These are phyloP conservation scores for Fagopyrum tataricum DNA, from an alignment of 148 eudicot genomes.

Conservation along the genomic window DNA sequence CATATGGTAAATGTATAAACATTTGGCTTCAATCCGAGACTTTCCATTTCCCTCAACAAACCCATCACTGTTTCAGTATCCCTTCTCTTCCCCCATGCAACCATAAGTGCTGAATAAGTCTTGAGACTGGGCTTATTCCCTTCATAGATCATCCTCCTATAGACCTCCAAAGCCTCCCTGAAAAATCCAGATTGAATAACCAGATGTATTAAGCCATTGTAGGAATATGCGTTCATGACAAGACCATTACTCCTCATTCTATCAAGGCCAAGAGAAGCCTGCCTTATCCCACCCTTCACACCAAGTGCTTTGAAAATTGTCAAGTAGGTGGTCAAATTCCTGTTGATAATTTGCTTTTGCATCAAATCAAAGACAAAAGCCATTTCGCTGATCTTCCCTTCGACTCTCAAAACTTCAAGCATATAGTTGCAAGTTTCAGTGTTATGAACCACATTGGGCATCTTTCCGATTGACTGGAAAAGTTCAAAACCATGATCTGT, in stretches of 20 bases:
- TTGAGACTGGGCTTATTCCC: conserved; percentile 82
- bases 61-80: conserved; percentile 69
- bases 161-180: conserved; percentile 67
- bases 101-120: conserved; percentile 96
- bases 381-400: conserved; percentile 58
- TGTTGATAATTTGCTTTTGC: conserved; percentile 86
- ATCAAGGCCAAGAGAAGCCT: conserved; percentile 63
- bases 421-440: conserved; percentile 80
- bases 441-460: conserved; percentile 59
- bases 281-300: conserved; percentile 68
- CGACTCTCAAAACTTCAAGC: conserved; percentile 65
- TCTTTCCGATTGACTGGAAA: conserved; percentile 47
- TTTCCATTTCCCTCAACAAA: conserved; percentile 74
- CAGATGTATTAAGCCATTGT: conserved; percentile 80
- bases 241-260: conserved; percentile 57
- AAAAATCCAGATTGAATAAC: conserved; percentile 63
- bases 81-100: conserved; percentile 77
- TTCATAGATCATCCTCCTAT: conserved; percentile 61
- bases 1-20: conserved; percentile 89
- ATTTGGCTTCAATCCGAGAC: conserved; percentile 79
- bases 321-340: conserved; percentile 71
- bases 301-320: conserved; percentile 58
- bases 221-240: conserved; percentile 75
- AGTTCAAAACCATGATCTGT: conserved; percentile 39
- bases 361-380: conserved; percentile 69